Percentiles rank a stretch among this genome's conserved stretches.
Evolutionary conservation across 202 grass and related monocot species (phyloP).

Genomic region (Schoenoplectus triqueter): DNA sequence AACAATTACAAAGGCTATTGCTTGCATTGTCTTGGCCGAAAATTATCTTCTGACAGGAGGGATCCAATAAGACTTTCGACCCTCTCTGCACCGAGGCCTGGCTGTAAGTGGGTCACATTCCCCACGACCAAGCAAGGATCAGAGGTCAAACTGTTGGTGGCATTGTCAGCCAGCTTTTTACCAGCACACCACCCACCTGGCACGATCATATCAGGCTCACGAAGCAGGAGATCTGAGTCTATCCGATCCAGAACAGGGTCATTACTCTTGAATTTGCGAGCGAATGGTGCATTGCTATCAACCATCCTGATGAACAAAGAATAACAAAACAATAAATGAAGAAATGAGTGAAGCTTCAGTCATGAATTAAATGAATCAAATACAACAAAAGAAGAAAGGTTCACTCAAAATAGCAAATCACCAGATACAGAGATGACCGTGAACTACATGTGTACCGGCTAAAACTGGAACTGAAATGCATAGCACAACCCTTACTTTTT

Average conservation of each 20-base stretch:
- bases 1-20: conserved; percentile 19
- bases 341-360: neutral
- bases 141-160: conserved; percentile 1
- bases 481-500: neutral
- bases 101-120: conserved; percentile 43
- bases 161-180: neutral
- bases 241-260: conserved; percentile 67
- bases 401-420: neutral
- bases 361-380: neutral
- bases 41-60: conserved; percentile 75
- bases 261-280: conserved; percentile 66
- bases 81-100: conserved; percentile 60
- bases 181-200: conserved; percentile 78
- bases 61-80: conserved; percentile 62
- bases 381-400: neutral
- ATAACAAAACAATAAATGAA: conserved; percentile 1
- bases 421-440: neutral
- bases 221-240: conserved; percentile 59
- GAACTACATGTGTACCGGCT: conserved; percentile 4
- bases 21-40: conserved; percentile 78
- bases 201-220: conserved; percentile 42
- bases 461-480: neutral
- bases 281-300: conserved; percentile 71
- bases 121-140: conserved; percentile 68
- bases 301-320: conserved; percentile 47